phyloP scores from a whole-genome alignment of 208 protist species.

The Crithidia sp. region DNA sequence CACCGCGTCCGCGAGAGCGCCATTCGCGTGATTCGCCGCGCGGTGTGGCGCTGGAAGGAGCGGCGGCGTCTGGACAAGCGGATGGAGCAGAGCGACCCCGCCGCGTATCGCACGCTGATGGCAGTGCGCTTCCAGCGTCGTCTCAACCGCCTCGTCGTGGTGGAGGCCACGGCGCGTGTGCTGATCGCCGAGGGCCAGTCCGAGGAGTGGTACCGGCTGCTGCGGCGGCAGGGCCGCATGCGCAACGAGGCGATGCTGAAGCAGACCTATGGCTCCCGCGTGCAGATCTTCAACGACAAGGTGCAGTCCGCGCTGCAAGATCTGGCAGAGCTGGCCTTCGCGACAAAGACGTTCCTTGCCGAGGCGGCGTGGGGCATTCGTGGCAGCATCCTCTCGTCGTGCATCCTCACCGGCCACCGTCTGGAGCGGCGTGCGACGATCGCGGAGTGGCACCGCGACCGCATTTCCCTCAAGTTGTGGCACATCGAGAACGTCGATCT shows the following conservation, averaged over 20 bases:
- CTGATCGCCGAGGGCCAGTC: conserved; percentile 52
- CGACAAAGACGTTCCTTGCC: conserved; percentile 29
- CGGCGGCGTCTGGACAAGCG: conserved; percentile 34
- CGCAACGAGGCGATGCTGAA: conserved; percentile 56
- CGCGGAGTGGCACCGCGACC: conserved; percentile 34
- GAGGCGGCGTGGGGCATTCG: conserved; percentile 25
- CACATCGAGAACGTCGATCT: conserved; percentile 46
- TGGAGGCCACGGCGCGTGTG: conserved; percentile 53
- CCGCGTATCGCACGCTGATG: conserved; percentile 36
- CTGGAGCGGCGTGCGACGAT: conserved; percentile 50
- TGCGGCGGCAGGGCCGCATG: conserved; percentile 43
- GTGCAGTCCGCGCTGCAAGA: conserved; percentile 30
- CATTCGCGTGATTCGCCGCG: conserved; percentile 46
- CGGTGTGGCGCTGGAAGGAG: conserved; percentile 61
- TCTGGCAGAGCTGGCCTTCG: conserved; percentile 34
- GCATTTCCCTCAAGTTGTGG: conserved; percentile 40
- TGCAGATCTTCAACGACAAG: conserved; percentile 55
- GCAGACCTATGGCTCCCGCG: conserved; percentile 49
- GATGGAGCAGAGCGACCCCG: conserved; percentile 37
- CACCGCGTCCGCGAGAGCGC: conserved; percentile 44
- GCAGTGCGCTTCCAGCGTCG: conserved; percentile 37
- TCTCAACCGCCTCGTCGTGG: conserved; percentile 45
- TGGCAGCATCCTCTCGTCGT: conserved; percentile 15
- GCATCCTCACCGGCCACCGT: conserved; percentile 38
- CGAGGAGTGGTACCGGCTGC: conserved; percentile 49